Base-by-base conservation (phyloP, 176 grass and related monocot genomes). In the Saccharum spontaneum region DNA sequence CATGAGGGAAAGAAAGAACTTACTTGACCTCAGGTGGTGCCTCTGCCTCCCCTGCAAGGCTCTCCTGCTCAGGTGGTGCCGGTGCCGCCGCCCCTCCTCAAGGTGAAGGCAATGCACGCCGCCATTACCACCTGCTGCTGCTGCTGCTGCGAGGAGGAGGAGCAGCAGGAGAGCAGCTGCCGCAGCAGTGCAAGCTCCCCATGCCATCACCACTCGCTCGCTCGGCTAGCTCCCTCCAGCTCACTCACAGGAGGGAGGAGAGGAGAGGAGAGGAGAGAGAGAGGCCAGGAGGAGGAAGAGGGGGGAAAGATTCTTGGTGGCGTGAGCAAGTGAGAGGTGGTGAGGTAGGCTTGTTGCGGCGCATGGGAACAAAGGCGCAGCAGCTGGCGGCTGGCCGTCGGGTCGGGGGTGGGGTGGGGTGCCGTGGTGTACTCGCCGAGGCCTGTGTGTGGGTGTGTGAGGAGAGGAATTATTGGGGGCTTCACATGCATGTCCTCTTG, bases 321-420 rank as follows among this genome's bases (percentile, higher is more conserved):
- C 69, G 82, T 64, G 87, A 78, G 84, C 70, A 16, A n/a, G 36
- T 16, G 78, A 8, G 34, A 68, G 88, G 81, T 69, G 24, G 81
- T 69, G 24, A 23, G 57, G 57, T 23, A 82, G 73, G 87, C 65
- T 82, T 90, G 16, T 78, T 55, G 83, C 87, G 86, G 80, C 86
- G 89, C 89, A 86, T 88, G 88, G 88, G 82, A 88, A 90, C 92
- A 90, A 92, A 83, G 87, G 82, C 83, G 88, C 80, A 90, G 79
- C 62, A 84, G 86, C 88, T 93, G 86, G 88, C 73, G 75, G 82
- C 69, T 68, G 84, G 67, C 22, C 54, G 77, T 72, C 46, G 76
- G 41, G 37, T 20, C n/a, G 77, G 74, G 40, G 23, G 39, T n/a
- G 33, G 78, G 66, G 72, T 43, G 79, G 28, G 71, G 71, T 30